A percentile compares a stretch with the other conserved stretches of the same genome.
Conservation (phyloP, 1,284 basidiomycete genomes). For the Cerioporus squamosus region DNA sequence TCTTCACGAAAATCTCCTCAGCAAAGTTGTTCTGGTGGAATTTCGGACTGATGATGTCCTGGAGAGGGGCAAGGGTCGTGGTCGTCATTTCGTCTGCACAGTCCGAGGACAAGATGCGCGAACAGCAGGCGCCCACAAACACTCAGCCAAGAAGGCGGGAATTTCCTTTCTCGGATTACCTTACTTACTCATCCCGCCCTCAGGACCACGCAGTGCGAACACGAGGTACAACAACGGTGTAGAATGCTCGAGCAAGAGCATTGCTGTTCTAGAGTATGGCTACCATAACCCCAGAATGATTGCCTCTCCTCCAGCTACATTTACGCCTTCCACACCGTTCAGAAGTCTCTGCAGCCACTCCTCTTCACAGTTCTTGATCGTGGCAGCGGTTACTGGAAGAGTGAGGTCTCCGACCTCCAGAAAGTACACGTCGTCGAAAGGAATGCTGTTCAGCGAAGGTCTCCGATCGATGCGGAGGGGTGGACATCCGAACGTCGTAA, state of each 20-base stretch:
- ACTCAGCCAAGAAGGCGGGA: constrained; percentile 13
- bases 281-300: constrained; percentile 36
- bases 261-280: neutral
- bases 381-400: constrained; percentile 7
- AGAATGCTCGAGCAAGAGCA: no score
- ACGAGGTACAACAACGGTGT: neutral
- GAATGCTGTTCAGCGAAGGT: constrained; percentile 49
- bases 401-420: constrained; percentile 35
- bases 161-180: constrained; percentile 11
- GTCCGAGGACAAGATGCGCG: constrained; percentile 26
- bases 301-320: constrained; percentile 39
- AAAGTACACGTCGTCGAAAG: constrained; percentile 62
- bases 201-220: neutral
- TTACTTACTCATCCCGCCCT: constrained; percentile 2
- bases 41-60: constrained; percentile 84
- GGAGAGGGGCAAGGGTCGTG: constrained; percentile 54
- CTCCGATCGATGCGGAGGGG: constrained; percentile 65
- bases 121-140: constrained; percentile 17
- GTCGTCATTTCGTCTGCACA: constrained; percentile 20
- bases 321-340: constrained; percentile 39
- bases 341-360: constrained; percentile 39
- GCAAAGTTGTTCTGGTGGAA: constrained; percentile 93
- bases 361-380: constrained; percentile 12
- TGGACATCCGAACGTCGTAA: constrained; percentile 37
- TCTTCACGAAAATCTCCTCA: constrained; percentile 86